Evolutionary conservation across 345 rosid genomes (phyloP), one percentile per base, ranked within the genome.

Genomic region (Crucihimalaya himalaica): DNA sequence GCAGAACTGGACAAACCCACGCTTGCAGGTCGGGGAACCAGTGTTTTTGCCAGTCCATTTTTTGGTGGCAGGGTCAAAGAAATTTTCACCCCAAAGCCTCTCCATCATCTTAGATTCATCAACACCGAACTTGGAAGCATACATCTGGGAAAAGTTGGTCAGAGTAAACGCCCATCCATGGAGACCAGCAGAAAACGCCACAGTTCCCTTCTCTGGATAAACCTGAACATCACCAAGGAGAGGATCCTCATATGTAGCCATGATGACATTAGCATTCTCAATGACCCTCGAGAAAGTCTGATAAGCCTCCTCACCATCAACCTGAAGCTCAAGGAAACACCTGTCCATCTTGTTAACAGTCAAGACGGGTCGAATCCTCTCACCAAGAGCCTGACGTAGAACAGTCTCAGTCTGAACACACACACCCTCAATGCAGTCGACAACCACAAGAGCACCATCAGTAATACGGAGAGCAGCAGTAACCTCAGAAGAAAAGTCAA

Each of bases 301-400:
- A 77, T 85, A 90, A 4, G 96, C 96, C 81, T 90, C 96, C 83
- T 90, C 96, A 31, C 96, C 96, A 78, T 90, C 93, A 63, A 90
- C 86, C 81, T 90, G 96, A 8, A 90, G 93, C 82, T 90, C 96
- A 35, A 90, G 88, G 86, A 90, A 90, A 69, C 96, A 90, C 73
- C 96, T 85, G 83, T 90, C 93, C 96, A 90, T 90, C 86, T 90
- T 90, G 84, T 90, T 90, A 2, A 90, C 96, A 14, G 96, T 90
- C 84, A 90, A 59, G 5, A 90, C 93, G 18, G 96, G 96, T 81
- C 87, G 79, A 60, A 90, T 90, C 84, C 96, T 90, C 64, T 90
- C 96, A 75, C 93, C 96, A 76, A 90, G 76, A 16, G 96, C 96
- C 54, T 90, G 96, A 6, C 93, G 84, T 12, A 90, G 88, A 51